phyloP scores from a whole-genome alignment of 192 early-diverging fungal genomes.

The Mortierella alpina region DNA sequence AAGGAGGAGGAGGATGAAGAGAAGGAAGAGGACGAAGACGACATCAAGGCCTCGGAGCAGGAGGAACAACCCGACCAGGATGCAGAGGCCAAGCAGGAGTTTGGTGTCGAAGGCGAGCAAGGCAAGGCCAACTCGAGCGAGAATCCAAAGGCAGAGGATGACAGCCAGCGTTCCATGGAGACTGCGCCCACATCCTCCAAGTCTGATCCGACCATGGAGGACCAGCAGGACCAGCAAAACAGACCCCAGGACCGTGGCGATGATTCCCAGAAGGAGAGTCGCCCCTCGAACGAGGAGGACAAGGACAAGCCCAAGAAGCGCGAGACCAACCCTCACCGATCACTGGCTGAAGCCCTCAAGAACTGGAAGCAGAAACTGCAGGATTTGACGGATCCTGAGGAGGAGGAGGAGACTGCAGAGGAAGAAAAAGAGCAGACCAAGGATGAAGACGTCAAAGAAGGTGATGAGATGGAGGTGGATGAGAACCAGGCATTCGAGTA shows the following conservation, averaged over 20 bases:
- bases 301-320: conserved; percentile 56
- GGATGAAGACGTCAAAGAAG: conserved; percentile 62
- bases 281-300: conserved; percentile 51
- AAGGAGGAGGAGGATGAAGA: conserved; percentile 41
- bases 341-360: conserved; percentile 91
- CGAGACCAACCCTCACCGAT: conserved; percentile 88
- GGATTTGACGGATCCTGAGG: conserved; percentile 73
- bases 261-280: conserved; percentile 51
- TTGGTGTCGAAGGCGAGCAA: conserved; percentile 75
- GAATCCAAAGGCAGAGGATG: conserved; percentile 64
- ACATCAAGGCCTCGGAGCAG: conserved; percentile 56
- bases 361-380: conserved; percentile 92
- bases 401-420: conserved; percentile 54
- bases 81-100: conserved; percentile 65
- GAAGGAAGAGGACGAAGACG: conserved; percentile 60
- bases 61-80: conserved; percentile 63
- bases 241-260: conserved; percentile 51
- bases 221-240: conserved; percentile 54
- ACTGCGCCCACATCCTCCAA: conserved; percentile 49
- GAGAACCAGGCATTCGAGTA: conserved; percentile 79
- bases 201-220: conserved; percentile 55
- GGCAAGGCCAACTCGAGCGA: conserved; percentile 61
- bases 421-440: conserved; percentile 45
- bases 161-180: conserved; percentile 61
- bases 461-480: conserved; percentile 62